Percentiles rank a stretch among this genome's conserved stretches.
These are phyloP conservation scores for Teratosphaeria zuluensis DNA, from an alignment of 2,329 filamentous ascomycete genomes.

Conservation along the genomic window DNA sequence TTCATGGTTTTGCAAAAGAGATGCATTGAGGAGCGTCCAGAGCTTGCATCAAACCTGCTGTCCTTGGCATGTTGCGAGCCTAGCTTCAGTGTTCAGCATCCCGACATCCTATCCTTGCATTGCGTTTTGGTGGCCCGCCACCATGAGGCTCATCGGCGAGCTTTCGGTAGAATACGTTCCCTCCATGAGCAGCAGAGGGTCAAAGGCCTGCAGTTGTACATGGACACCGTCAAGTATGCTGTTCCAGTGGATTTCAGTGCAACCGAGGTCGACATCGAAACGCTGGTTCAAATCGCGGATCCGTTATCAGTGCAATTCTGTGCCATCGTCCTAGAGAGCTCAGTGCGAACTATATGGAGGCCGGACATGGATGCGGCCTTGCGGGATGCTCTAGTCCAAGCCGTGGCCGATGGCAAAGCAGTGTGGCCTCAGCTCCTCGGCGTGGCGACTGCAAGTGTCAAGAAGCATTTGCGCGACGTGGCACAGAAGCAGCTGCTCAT, in stretches of 20 bases:
- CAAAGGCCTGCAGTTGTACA: background rate
- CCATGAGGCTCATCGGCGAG: slow-evolving; percentile 4
- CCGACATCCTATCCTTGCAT: slow-evolving; percentile 1
- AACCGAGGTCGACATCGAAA: slow-evolving; percentile 6
- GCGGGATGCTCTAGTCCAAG: slow-evolving; percentile 27
- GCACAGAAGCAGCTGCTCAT: slow-evolving; percentile 25
- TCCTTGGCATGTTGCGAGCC: slow-evolving; percentile 1
- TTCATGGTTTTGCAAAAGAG: slow-evolving; percentile 1
- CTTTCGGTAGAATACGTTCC: slow-evolving; percentile 27
- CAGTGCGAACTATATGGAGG: slow-evolving; percentile 2
- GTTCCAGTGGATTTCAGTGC: background rate
- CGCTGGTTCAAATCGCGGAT: slow-evolving; percentile 10
- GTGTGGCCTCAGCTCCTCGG: slow-evolving; percentile 35
- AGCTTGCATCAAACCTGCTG: background rate
- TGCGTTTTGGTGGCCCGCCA: slow-evolving; percentile 1
- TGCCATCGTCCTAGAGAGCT: slow-evolving; percentile 9
- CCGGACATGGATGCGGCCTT: slow-evolving; percentile 4
- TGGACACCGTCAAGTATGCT: background rate
- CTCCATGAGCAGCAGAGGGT: background rate
- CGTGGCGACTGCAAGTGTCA: slow-evolving; percentile 19
- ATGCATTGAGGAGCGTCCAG: background rate
- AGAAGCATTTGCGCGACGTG: slow-evolving; percentile 20
- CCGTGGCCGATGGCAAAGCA: slow-evolving; percentile 32
- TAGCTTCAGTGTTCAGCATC: slow-evolving; percentile 6
- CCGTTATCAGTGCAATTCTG: slow-evolving; percentile 15